Evolutionary conservation across 2,329 filamentous ascomycete genomes (phyloP).

Genomic region (Sporothrix globosa): DNA sequence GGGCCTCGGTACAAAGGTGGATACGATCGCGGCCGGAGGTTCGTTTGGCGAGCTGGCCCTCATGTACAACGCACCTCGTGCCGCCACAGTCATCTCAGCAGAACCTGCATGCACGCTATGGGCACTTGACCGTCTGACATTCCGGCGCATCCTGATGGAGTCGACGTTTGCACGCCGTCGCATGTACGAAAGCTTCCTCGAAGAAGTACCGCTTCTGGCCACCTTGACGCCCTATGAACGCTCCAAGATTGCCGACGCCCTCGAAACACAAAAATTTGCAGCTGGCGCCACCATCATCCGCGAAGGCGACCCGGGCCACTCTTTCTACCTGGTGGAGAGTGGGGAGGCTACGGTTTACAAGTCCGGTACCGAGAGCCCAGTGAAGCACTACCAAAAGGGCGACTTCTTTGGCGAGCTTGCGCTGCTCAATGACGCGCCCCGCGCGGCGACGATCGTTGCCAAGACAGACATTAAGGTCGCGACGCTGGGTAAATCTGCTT

Average conservation of each 20-base stretch:
- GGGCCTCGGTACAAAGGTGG: conserved; percentile 82
- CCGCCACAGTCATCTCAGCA: conserved; percentile 86
- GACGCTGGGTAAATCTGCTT: conserved; percentile 87
- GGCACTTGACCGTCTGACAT: conserved; percentile 93
- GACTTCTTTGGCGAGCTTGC: conserved; percentile 98
- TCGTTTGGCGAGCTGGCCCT: conserved; percentile 96
- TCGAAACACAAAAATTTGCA: conserved; percentile 86
- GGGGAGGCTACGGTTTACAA: conserved; percentile 89
- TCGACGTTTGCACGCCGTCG: conserved; percentile 92
- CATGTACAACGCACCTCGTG: conserved; percentile 98
- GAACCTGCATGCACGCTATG: conserved; percentile 81
- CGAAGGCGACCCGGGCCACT: conserved; percentile 87
- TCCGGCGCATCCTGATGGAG: conserved; percentile 97
- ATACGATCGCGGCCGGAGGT: conserved; percentile 80
- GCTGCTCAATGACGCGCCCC: conserved; percentile 87
- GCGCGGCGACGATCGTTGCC: conserved; percentile 85
- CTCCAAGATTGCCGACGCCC: conserved; percentile 93
- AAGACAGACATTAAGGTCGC: conserved; percentile 90
- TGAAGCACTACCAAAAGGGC: conserved; percentile 84
- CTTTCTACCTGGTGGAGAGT: conserved; percentile 87
- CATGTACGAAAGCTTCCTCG: conserved; percentile 96
- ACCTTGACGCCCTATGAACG: conserved; percentile 89
- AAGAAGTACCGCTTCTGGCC: conserved; percentile 84
- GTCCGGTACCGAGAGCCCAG: conserved; percentile 66
- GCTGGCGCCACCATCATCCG: conserved; percentile 81